Percentiles rank a stretch among this genome's conserved stretches.
phyloP scores from a whole-genome alignment of 306 rosid genomes.

The Cotoneaster glaucophyllus region DNA sequence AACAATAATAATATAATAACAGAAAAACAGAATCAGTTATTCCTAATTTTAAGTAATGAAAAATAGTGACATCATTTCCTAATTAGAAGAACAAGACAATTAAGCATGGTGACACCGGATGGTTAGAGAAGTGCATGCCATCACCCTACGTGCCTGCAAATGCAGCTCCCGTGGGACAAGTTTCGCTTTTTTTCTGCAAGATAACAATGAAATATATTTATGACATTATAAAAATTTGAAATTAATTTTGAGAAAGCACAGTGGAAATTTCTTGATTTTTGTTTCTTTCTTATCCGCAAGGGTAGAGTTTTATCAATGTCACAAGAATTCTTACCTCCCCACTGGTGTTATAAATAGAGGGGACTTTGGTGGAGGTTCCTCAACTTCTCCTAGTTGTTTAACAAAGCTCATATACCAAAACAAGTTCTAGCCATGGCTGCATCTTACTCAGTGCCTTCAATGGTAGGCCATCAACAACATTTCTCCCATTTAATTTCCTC shows the following conservation, averaged over 20 bases:
- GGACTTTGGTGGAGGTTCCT: constrained; percentile 8
- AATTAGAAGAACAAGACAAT: constrained; percentile 24
- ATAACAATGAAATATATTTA: constrained; percentile 25
- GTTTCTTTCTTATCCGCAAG: constrained; percentile 38
- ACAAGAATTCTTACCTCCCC: constrained; percentile 5
- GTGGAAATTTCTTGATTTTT: constrained; percentile 34
- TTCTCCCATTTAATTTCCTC: neutral
- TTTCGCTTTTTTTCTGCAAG: constrained; percentile 25
- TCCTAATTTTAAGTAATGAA: neutral
- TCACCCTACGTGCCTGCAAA: constrained; percentile 54
- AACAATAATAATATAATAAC: constrained; percentile 3
- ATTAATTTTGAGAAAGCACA: neutral
- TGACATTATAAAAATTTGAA: neutral
- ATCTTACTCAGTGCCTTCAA: constrained; percentile 72
- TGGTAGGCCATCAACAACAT: constrained; percentile 30
- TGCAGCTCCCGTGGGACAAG: constrained; percentile 46
- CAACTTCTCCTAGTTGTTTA: constrained; percentile 31
- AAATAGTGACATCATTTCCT: constrained; percentile 27
- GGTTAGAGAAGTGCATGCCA: constrained; percentile 26
- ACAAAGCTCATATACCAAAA: neutral
- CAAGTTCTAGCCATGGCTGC: constrained; percentile 66
- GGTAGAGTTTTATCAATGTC: constrained; percentile 14
- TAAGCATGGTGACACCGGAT: constrained; percentile 16
- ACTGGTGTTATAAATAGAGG: constrained; percentile 46
- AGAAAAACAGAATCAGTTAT: constrained; percentile 12